A percentile compares a stretch with the other conserved stretches of the same genome.
Evolutionary conservation across 805 yeast genomes (phyloP).

Genomic region (Yamadazyma sp.): DNA sequence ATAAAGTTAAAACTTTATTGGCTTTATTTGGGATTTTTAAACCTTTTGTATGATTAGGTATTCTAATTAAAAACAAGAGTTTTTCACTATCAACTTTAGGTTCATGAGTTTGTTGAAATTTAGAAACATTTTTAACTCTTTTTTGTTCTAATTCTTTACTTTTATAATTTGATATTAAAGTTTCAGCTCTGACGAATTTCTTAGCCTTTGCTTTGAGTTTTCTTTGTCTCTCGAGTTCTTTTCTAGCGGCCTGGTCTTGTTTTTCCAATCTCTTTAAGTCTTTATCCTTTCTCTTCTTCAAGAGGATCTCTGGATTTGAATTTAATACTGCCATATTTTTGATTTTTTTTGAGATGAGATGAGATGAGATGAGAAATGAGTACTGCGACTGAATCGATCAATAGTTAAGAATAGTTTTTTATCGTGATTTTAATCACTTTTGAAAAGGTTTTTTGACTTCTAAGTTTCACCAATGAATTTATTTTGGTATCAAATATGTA

Average conservation of each 20-base stretch:
- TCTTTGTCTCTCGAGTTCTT: conserved; percentile 42
- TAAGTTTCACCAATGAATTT: no score
- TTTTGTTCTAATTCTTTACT: conserved; percentile 66
- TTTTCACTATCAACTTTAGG: conserved; percentile 24
- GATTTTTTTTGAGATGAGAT: no score
- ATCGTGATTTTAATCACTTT: no score
- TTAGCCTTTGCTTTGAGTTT: conserved; percentile 42
- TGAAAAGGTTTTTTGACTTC: no score
- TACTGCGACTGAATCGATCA: no score
- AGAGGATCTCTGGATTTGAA: conserved; percentile 72
- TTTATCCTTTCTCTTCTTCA: conserved; percentile 75
- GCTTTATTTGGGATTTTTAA: conserved; percentile 67
- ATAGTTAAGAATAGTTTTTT: no score
- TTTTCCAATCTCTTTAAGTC: conserved; percentile 71
- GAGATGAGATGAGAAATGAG: conserved; percentile 9
- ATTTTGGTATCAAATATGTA: no score
- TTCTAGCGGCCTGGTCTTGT: conserved; percentile 60
- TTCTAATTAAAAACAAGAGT: conserved; percentile 64
- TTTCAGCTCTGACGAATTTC: conserved; percentile 71
- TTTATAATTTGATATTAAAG: conserved; percentile 61
- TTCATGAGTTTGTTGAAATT: conserved; percentile 28
- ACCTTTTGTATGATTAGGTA: conserved; percentile 56
- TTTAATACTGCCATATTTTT: conserved; percentile 47
- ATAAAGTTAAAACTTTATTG: conserved; percentile 52
- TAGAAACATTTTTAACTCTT: conserved; percentile 61